A percentile compares a stretch with the other conserved stretches of the same genome.
phyloP scores from a whole-genome alignment of 2,329 filamentous ascomycete species.

The Colletotrichum sp. region DNA sequence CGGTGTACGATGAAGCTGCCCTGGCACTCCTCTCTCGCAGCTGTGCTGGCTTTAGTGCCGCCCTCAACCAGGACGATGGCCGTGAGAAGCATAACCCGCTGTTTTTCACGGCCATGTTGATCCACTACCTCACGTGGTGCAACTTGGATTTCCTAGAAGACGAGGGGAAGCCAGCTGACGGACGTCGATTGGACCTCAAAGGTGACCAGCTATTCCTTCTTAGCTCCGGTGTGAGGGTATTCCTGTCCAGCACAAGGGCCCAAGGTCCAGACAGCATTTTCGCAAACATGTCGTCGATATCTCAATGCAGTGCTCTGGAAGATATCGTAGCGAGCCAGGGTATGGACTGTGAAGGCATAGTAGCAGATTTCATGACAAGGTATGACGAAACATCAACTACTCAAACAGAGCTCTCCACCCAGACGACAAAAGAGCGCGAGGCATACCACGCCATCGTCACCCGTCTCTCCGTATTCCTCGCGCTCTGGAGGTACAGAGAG shows the following conservation, averaged over 20 bases:
- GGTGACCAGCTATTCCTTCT: slow-evolving; percentile 32
- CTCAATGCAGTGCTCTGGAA: slow-evolving; percentile 24
- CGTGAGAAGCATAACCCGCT: not conserved
- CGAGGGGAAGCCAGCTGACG: not conserved
- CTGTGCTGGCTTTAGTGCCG: slow-evolving; percentile 26
- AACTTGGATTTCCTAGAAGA: slow-evolving; percentile 29
- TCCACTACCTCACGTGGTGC: slow-evolving; percentile 34
- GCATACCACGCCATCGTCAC: slow-evolving; percentile 25
- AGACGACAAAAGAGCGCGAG: not conserved
- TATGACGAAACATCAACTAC: slow-evolving; percentile 19
- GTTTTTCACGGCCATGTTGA: slow-evolving; percentile 30
- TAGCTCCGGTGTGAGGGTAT: slow-evolving; percentile 27
- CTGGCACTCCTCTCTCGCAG: slow-evolving; percentile 25
- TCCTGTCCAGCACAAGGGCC: not conserved
- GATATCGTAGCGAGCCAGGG: slow-evolving; percentile 20
- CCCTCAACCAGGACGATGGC: slow-evolving; percentile 14
- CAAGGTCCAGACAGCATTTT: slow-evolving; percentile 24
- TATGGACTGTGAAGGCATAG: slow-evolving; percentile 17
- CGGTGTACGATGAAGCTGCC: slow-evolving; percentile 25
- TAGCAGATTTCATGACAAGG: slow-evolving; percentile 23
- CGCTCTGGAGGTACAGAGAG: not conserved
- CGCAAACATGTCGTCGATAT: slow-evolving; percentile 2
- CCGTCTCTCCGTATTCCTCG: slow-evolving; percentile 23
- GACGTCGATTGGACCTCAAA: slow-evolving; percentile 23
- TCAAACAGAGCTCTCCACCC: not conserved